Conservation (phyloP, 1,284 basidiomycete species). For the Puccinia sorghi region DNA sequence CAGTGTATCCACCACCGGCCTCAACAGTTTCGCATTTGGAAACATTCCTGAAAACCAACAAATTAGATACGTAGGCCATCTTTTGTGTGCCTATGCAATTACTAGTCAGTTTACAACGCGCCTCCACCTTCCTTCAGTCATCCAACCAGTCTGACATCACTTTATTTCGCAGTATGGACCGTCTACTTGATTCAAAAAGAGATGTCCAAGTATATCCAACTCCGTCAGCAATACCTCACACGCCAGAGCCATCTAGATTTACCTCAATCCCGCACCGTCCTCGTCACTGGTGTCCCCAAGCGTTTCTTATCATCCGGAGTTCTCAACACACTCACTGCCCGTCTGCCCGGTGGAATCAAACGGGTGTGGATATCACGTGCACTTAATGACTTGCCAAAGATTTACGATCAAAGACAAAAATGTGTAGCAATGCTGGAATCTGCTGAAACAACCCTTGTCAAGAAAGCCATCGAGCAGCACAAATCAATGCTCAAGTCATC, state of each 20-base stretch:
- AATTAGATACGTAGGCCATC: constrained; percentile 45
- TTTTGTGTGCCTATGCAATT: constrained; percentile 35
- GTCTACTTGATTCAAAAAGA: constrained; percentile 77
- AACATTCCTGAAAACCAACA: constrained; percentile 37
- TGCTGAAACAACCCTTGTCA: constrained; percentile 75
- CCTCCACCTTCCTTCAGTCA: constrained; percentile 17
- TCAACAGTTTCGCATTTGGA: constrained; percentile 46
- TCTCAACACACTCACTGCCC: constrained; percentile 65
- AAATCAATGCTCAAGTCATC: constrained; percentile 48
- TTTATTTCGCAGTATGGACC: constrained; percentile 68
- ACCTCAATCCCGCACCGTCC: constrained; percentile 81
- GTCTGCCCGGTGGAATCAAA: constrained; percentile 79
- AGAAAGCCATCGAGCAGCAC: constrained; percentile 68
- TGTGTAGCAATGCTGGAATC: constrained; percentile 78
- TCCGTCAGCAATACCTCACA: constrained; percentile 81
- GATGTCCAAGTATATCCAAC: constrained; percentile 75
- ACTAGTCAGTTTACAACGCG: constrained; percentile 35
- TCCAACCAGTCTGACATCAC: background rate
- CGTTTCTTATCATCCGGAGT: constrained; percentile 66
- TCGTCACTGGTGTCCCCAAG: constrained; percentile 83
- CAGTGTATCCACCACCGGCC: constrained; percentile 31
- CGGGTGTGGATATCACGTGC: constrained; percentile 83
- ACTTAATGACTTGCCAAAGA: constrained; percentile 76
- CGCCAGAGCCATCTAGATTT: constrained; percentile 69
- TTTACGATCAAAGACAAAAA: constrained; percentile 74